Conservation (phyloP, 768 basidiomycete genomes). For the Mycena vitilis region DNA sequence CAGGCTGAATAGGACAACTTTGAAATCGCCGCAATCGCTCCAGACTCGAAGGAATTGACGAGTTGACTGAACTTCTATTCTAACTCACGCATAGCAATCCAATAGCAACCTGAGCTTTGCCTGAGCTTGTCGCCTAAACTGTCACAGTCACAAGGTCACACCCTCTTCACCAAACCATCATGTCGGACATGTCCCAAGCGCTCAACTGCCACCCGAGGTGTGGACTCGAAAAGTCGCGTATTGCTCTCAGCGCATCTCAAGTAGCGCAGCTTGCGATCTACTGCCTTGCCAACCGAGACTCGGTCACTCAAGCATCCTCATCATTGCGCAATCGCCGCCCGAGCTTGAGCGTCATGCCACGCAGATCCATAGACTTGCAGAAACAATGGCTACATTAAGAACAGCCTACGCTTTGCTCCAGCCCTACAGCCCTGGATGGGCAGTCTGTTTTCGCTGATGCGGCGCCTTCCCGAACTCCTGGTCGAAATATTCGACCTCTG, state of each 20-base stretch:
- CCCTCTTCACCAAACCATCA: not conserved
- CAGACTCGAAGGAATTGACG: too few species aligned
- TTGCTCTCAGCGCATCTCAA: not conserved
- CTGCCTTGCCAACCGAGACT: not conserved
- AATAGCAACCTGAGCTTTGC: too few species aligned
- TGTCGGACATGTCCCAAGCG: not conserved
- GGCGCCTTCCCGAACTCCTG: conserved; percentile 19
- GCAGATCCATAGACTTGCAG: conserved; percentile 1
- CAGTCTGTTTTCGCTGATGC: conserved; percentile 13
- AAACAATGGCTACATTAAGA: not conserved
- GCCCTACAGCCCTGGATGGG: not conserved
- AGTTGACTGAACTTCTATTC: too few species aligned
- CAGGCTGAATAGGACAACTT: too few species aligned
- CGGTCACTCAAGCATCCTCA: not conserved
- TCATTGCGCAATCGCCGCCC: not conserved
- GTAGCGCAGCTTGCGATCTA: conserved; percentile 1
- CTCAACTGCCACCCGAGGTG: not conserved
- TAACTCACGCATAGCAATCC: too few species aligned
- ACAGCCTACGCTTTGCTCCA: not conserved
- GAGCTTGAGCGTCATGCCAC: conserved; percentile 4
- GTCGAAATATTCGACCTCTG: conserved; percentile 18
- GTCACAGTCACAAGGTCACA: too few species aligned
- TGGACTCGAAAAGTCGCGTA: not conserved
- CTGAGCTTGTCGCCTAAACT: too few species aligned
- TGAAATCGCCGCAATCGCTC: too few species aligned